These are phyloP conservation scores for Cordyceps militaris DNA, from an alignment of 2,329 filamentous ascomycete genomes.

Conservation along the genomic window DNA sequence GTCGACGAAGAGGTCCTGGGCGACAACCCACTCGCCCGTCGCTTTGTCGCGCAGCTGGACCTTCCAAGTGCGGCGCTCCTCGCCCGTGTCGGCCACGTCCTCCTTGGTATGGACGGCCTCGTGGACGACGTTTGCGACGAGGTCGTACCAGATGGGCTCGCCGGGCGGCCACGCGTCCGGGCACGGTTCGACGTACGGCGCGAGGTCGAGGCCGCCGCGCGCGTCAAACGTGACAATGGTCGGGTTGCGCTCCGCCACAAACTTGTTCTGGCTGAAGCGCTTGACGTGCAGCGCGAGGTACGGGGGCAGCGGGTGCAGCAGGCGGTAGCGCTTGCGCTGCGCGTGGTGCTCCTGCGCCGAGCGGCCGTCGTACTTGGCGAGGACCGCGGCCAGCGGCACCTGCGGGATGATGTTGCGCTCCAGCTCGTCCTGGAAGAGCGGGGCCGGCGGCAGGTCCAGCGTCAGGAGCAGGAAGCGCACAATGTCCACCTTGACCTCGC, in stretches of 20 bases:
- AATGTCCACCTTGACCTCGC: conserved; percentile 67
- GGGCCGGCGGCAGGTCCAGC: conserved; percentile 82
- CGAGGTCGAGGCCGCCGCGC: conserved; percentile 69
- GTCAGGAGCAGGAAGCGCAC: conserved; percentile 87
- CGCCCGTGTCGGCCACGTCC: conserved; percentile 82
- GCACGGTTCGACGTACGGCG: conserved; percentile 86
- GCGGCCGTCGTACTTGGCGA: conserved; percentile 88
- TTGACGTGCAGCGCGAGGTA: conserved; percentile 94
- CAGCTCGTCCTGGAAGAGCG: conserved; percentile 91
- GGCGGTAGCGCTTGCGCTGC: conserved; percentile 79
- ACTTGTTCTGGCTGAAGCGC: conserved; percentile 94
- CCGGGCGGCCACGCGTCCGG: conserved; percentile 60
- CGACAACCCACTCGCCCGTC: conserved; percentile 81
- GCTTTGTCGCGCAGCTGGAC: conserved; percentile 80
- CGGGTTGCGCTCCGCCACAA: conserved; percentile 90
- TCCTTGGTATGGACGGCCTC: conserved; percentile 72
- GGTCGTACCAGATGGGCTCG: conserved; percentile 88
- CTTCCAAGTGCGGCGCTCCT: conserved; percentile 87
- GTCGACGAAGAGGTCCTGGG: conserved; percentile 91
- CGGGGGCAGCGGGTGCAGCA: conserved; percentile 84
- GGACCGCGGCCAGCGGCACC: conserved; percentile 72
- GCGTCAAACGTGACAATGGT: conserved; percentile 97
- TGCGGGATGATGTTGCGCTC: conserved; percentile 96
- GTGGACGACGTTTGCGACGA: conserved; percentile 90
- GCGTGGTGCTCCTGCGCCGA: conserved; percentile 82